Base-by-base conservation (phyloP, 2,329 filamentous ascomycete genomes). In the Madurella mycetomatis region DNA sequence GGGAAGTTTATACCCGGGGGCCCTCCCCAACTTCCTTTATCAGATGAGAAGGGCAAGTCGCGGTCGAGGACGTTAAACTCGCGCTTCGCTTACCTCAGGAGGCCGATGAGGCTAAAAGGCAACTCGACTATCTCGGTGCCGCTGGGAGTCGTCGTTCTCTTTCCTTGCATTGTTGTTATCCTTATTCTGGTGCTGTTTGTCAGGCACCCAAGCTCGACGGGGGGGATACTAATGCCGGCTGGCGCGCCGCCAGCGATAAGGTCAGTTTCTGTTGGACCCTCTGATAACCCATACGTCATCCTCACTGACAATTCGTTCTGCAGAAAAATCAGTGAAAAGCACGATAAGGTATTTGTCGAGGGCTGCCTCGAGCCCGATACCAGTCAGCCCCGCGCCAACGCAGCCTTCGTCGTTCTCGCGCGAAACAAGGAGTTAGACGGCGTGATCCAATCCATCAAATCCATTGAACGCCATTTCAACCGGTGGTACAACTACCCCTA, bases 401-500 rank as follows among this genome's bases (percentile, higher is more conserved):
- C 90, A 57, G 92, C 90, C 25, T 96, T 99, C 66, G 94, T 99
- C 60, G 91, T 99, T 40, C 81, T 99, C 56, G 94, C 94, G 51
- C 81, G 94, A 65, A 97, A 99, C 70, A 95, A 96, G 78, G 94
- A 99, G 74, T 72, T 99, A 60, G 92, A 96, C 0, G 94, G 94
- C 56, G 94, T 99, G 40, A 84, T 99, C 61, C 90, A 97, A 72
- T 97, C 94, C 9, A 82, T 99, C 71, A 96, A 96, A 76, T 97
- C 92, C 42, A 92, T 99, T 63, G 94, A 99, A 76, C 84, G 94
- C 64, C 94, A 99, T 73, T 99, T 99, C 83, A 99, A 99, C 74
- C 84, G 92, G 62, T 99, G 92, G 92, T 99, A 91, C 71, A 85
- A 97, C 72, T 99, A 99, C 71, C 94, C 94, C 25, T 99, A 97